Base-by-base conservation (phyloP, 2,329 filamentous ascomycete species). In the Cladophialophora carrionii region DNA sequence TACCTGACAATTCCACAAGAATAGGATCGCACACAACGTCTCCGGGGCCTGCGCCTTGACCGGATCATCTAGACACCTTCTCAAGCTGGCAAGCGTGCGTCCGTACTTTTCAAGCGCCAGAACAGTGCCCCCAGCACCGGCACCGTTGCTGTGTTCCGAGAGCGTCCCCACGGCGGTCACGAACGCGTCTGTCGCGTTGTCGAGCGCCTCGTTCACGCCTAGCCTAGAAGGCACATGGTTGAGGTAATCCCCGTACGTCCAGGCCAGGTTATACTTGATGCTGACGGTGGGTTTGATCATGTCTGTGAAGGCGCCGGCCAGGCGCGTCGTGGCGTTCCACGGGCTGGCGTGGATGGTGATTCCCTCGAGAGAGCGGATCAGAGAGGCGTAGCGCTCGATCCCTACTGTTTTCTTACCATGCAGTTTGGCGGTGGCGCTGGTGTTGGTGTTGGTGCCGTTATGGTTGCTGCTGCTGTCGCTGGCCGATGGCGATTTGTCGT, bases 241-340 rank as follows among this genome's bases (percentile, higher is more conserved):
- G 10, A 84, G 70, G 66, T 81, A 84, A 0, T 71, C 68, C 0
- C 82, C 83, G 65, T 82, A 84, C 14, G 73, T 70, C 76, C 79
- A 80, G 49, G 74, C 73, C 6, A 84, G 69, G 52, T 83, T 81
- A 66, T 81, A 84, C 20, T 80, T 74, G 20, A 82, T 73, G 53
- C 84, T 80, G 0, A 75, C 77, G 3, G 79, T 73, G 29, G 71
- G 70, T 48, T 73, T 72, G 32, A 78, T 72, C 17, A 70, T 73
- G 10, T 76, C 69, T 1, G 82, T 64, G 32, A 78, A 75, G 2
- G 74, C 55, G 71, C 71, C 57, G 64, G 76, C 56, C 71, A 77
- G 59, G 73, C 72, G 65, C 2, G 72, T 75, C 0, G 76, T 66
- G 17, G 73, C 69, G 59, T 77, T 81, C 41, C 66, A 73, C 0